Percentiles rank a stretch among this genome's conserved stretches.
These are phyloP conservation scores for Xerophyta viscosa DNA, from an alignment of 106 monocot genomes.

Conservation along the genomic window DNA sequence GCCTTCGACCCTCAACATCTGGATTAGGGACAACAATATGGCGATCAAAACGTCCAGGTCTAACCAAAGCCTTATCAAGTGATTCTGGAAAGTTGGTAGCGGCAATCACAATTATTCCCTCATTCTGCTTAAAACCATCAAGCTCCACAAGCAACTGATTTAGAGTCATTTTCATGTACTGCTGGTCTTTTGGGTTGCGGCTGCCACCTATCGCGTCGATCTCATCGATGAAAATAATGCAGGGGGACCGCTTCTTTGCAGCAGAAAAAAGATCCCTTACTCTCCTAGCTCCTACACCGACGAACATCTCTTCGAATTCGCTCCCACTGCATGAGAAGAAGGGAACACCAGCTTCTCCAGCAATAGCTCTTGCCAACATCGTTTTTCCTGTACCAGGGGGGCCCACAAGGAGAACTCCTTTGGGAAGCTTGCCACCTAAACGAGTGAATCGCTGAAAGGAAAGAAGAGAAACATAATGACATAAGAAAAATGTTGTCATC, in stretches of 20 bases:
- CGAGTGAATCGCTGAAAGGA: slow-evolving; percentile 85
- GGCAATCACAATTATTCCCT: slow-evolving; percentile 97
- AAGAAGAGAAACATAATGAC: no score
- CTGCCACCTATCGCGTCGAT: slow-evolving; percentile 99
- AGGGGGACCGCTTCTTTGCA: slow-evolving; percentile 92
- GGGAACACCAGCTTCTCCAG: slow-evolving; percentile 97
- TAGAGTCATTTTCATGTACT: slow-evolving; percentile 99
- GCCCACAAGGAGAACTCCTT: slow-evolving; percentile 97
- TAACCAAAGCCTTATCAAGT: slow-evolving; percentile 89
- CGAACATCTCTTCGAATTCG: slow-evolving; percentile 99
- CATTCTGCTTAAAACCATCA: slow-evolving; percentile 99
- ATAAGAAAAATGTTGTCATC: no score
- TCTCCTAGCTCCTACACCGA: slow-evolving; percentile 92
- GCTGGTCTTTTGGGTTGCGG: slow-evolving; percentile 98
- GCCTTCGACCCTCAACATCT: slow-evolving; percentile 90
- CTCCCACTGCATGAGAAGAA: slow-evolving; percentile 99
- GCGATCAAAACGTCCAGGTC: slow-evolving; percentile 96
- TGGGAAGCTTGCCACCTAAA: slow-evolving; percentile 94
- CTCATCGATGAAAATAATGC: slow-evolving; percentile 98
- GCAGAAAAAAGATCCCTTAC: slow-evolving; percentile 93
- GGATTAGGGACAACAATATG: slow-evolving; percentile 98
- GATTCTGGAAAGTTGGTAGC: slow-evolving; percentile 98
- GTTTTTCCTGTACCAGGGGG: slow-evolving; percentile 99
- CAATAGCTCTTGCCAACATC: slow-evolving; percentile 97
- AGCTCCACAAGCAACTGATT: slow-evolving; percentile 95